Base-by-base conservation (phyloP, 2,329 filamentous ascomycete genomes). In the Cladophialophora yegresii region DNA sequence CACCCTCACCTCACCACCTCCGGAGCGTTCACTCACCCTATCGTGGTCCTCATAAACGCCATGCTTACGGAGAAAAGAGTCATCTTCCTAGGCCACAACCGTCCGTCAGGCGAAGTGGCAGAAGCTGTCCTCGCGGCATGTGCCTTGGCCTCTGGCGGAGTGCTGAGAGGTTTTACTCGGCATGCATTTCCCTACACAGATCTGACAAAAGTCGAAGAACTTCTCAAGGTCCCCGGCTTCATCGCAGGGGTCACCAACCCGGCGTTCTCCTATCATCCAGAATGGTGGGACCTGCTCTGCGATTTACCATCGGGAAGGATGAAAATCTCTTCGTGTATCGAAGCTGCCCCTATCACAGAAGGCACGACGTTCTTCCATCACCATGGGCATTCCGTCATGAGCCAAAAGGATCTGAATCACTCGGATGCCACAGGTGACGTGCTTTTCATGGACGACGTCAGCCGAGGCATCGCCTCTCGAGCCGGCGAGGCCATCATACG, bases 141-240 rank as follows among this genome's bases (percentile, higher is more conserved):
- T 76, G 92, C 95, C 10, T 83, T 99, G 54, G 93, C 90, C 13
- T 97, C 93, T 12, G 95, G 95, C 22, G 93, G 95, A 5, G 82
- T 96, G n/a, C 81, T 99, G 40, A 85, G 93, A 63, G 95, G 95
- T 30, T 99, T 99, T 77, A 96, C 93, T 8, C 86, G 95, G 20
- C 92, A 98, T 78, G 95, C 95, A 0, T 99, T 99, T 74, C 95
- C 95, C 1, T 99, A 99, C 74, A 99, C 95, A 0, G 95, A 99
- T 79, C 83, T 99, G 50, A 97, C 92, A 69, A 99, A 99, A 78
- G 93, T 99, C 65, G 95, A 99, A 70, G 95, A 98, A 75, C 84
- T 99, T 10, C 84, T 99, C 54, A 93, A 96, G 72, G 95, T 99
- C 0, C 93, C 95, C 6, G 95, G 95, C 1, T 99, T 99, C 77